Evolutionary conservation across 2,329 filamentous ascomycete genomes (phyloP), one percentile per base, ranked within the genome.

Genomic region (Metarhizium rileyi): DNA sequence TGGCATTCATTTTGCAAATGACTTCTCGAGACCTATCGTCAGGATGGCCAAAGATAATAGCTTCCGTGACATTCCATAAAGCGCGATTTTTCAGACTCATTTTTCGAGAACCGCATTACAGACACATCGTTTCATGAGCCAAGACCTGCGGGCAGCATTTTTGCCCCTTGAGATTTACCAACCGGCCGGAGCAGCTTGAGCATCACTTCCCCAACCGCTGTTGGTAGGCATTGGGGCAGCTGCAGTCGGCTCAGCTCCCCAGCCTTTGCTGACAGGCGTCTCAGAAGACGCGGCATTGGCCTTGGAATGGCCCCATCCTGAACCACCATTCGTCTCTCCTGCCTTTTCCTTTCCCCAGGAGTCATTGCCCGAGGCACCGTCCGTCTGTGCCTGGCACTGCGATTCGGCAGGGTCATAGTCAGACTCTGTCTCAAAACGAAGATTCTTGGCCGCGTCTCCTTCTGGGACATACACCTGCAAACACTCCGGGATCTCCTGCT

Each of bases 401-500:
- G 42, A 20, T 42, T 66, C 66, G 18, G 65, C 59, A 1, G 64
- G 66, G 44, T 78, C 76, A 35, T 70, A 78, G 55, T 78, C 76
- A 0, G 73, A 76, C 47, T 78, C 76, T 0, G 73, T 73, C 57
- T 80, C 78, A 44, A 80, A 79, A 56, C 75, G 74, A 20, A 77
- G 66, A 20, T 77, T 69, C 16, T 66, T 59, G 0, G 64, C 61
- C 1, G 71, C 67, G 0, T 68, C 70, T 1, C 76, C 75, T 51
- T 83, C 76, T 0, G 85, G 84, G 50, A 80, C 69, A 62, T 80
- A 81, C 1, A 72, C 55, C 56, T 84, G 63, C 0, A 97, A 76
- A 63, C 97, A 97, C 0, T 94, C 86, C 0, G 93, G 93, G 25
- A 98, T 69, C 0, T 73, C 68, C 66, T 95, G 89, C 5, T 81